A percentile compares a stretch with the other conserved stretches of the same genome.
Evolutionary conservation across 306 rosid genomes (phyloP).

Genomic region (Dicorynia guianensis): DNA sequence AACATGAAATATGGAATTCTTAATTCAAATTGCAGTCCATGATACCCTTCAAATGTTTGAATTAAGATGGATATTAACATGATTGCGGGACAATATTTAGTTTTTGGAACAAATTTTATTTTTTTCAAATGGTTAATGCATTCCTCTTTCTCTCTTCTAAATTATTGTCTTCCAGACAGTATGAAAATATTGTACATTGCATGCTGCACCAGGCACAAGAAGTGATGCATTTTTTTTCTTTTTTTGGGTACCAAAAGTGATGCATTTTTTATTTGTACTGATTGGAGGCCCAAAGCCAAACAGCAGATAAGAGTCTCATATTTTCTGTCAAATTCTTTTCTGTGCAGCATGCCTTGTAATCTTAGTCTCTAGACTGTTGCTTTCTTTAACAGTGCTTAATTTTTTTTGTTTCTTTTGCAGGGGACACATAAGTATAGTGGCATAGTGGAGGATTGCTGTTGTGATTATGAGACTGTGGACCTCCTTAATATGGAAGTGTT

Average conservation of each 20-base stretch:
- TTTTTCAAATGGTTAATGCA: background rate
- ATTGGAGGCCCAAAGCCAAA: background rate
- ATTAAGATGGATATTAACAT: background rate
- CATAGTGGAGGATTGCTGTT: conserved; percentile 76
- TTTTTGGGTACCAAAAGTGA: background rate
- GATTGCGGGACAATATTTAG: background rate
- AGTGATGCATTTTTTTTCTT: background rate
- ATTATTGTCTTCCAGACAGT: background rate
- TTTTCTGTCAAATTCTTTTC: conserved; percentile 15
- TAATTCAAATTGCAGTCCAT: conserved; percentile 4
- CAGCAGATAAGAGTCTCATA: background rate
- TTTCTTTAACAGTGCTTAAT: background rate
- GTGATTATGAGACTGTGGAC: conserved; percentile 73
- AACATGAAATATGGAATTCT: conserved; percentile 14
- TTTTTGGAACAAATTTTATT: background rate
- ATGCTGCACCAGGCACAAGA: background rate
- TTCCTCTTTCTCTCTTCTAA: background rate
- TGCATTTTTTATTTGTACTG: background rate
- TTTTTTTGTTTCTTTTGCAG: conserved; percentile 38
- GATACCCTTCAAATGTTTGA: background rate
- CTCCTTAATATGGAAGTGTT: conserved; percentile 60
- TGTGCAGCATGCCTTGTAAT: background rate
- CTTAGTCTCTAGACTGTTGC: background rate
- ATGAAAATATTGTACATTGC: conserved; percentile 10
- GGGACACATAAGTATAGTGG: conserved; percentile 61